These are phyloP conservation scores for Cyphellophora attinorum DNA, from an alignment of 2,329 filamentous ascomycete species.

Conservation along the genomic window DNA sequence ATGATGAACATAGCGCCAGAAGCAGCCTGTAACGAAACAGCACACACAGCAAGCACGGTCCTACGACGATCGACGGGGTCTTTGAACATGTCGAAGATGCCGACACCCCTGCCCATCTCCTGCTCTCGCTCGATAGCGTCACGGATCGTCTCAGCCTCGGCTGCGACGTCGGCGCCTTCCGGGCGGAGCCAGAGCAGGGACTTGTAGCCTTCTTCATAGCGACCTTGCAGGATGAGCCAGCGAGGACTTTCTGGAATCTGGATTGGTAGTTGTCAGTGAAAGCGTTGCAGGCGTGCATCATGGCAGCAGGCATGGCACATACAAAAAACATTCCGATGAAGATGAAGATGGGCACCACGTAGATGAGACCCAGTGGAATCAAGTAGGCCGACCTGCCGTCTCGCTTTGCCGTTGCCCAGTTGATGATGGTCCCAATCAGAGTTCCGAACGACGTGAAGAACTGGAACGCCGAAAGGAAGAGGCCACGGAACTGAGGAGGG, in stretches of 20 bases:
- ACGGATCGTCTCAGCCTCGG: slow-evolving; percentile 25
- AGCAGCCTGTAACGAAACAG: slow-evolving; percentile 41
- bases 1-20: slow-evolving; percentile 49
- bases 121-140: slow-evolving; percentile 25
- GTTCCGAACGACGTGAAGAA: slow-evolving; percentile 35
- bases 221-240: slow-evolving; percentile 22
- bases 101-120: slow-evolving; percentile 23
- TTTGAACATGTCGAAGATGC: slow-evolving; percentile 38
- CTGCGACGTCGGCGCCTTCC: slow-evolving; percentile 19
- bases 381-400: slow-evolving; percentile 27
- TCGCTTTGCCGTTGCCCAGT: slow-evolving; percentile 30
- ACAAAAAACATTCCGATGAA: slow-evolving; percentile 20
- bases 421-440: slow-evolving; percentile 35
- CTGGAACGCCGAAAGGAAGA: slow-evolving; percentile 38
- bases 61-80: slow-evolving; percentile 44
- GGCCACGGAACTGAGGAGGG: slow-evolving; percentile 13
- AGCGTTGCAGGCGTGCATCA: too few species aligned
- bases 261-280: too few species aligned
- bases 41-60: slow-evolving; percentile 38
- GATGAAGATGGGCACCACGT: slow-evolving; percentile 20
- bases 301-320: too few species aligned
- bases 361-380: slow-evolving; percentile 24
- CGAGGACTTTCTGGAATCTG: slow-evolving; percentile 24
- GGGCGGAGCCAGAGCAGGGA: slow-evolving; percentile 29
- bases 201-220: slow-evolving; percentile 23